phyloP scores from a whole-genome alignment of 129 eudicot genomes.

The Artemisia tridentata region DNA sequence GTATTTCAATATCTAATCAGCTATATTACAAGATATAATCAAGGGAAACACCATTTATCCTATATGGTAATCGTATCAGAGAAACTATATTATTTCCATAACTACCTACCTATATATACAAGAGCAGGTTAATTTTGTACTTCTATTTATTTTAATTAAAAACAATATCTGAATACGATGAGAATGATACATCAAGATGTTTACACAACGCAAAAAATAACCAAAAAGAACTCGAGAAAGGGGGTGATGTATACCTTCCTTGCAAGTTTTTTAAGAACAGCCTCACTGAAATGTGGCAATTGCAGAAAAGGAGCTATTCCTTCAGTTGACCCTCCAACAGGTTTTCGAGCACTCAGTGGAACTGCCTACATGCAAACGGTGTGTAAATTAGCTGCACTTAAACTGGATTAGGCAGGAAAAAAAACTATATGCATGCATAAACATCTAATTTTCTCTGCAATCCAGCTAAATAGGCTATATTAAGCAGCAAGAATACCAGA shows the following conservation, averaged over 20 bases:
- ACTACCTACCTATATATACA: no score
- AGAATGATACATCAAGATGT: no score
- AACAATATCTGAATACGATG: no score
- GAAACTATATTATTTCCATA: no score
- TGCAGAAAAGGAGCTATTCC: constrained; percentile 92
- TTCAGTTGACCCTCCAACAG: constrained; percentile 75
- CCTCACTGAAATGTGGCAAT: constrained; percentile 90
- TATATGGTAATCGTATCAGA: no score
- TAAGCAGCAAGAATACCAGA: neutral
- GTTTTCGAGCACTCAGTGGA: constrained; percentile 85
- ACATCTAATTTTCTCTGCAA: constrained; percentile 2
- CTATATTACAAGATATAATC: no score
- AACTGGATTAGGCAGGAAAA: neutral
- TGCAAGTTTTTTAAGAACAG: constrained; percentile 79
- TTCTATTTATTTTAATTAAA: no score
- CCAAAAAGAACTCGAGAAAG: no score
- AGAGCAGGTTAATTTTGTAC: no score
- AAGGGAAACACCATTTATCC: no score
- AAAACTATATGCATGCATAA: neutral
- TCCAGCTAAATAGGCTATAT: neutral
- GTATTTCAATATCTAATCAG: no score
- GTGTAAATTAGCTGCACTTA: constrained; percentile 13
- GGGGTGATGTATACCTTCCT: constrained; percentile 52
- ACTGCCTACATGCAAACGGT: constrained; percentile 63
- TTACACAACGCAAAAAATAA: no score